A percentile compares a stretch with the other conserved stretches of the same genome.
Conservation (phyloP, 768 basidiomycete genomes). For the Lactifluus hygrophoroides region DNA sequence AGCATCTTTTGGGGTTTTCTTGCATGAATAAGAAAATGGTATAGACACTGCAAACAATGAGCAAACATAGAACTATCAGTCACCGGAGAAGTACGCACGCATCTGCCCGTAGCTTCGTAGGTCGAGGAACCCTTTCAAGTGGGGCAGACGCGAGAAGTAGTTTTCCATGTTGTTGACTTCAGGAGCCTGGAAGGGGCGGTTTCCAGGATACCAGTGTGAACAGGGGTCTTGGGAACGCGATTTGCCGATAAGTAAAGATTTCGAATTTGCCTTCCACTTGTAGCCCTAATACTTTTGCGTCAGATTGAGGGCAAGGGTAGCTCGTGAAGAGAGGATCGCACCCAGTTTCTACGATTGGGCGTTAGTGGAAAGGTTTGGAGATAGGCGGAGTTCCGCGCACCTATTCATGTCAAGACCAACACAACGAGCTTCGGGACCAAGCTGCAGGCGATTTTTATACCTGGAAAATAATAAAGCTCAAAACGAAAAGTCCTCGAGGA, state of each 20-base stretch:
- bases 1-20: slow-evolving; percentile 51
- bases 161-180: slow-evolving; percentile 72
- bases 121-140: slow-evolving; percentile 61
- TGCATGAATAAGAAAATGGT: slow-evolving; percentile 69
- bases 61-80: neutral
- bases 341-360: neutral
- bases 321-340: neutral
- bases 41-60: slow-evolving; percentile 46
- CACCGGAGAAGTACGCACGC: slow-evolving; percentile 31
- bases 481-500: neutral
- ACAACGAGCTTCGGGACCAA: slow-evolving; percentile 43
- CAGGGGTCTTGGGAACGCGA: slow-evolving; percentile 43
- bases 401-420: slow-evolving; percentile 74
- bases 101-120: slow-evolving; percentile 79
- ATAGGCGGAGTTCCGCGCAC: slow-evolving; percentile 26
- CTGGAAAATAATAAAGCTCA: slow-evolving; percentile 23
- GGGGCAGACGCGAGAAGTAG: slow-evolving; percentile 45
- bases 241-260: slow-evolving; percentile 7
- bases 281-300: slow-evolving; percentile 40
- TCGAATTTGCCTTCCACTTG: slow-evolving; percentile 50
- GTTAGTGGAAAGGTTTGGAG: neutral
- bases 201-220: slow-evolving; percentile 69
- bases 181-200: slow-evolving; percentile 62
- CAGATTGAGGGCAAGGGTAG: neutral
- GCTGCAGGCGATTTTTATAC: slow-evolving; percentile 63